Conservation (phyloP, 176 grass and related monocot species). For the Ampelocalamus luodianensis region DNA sequence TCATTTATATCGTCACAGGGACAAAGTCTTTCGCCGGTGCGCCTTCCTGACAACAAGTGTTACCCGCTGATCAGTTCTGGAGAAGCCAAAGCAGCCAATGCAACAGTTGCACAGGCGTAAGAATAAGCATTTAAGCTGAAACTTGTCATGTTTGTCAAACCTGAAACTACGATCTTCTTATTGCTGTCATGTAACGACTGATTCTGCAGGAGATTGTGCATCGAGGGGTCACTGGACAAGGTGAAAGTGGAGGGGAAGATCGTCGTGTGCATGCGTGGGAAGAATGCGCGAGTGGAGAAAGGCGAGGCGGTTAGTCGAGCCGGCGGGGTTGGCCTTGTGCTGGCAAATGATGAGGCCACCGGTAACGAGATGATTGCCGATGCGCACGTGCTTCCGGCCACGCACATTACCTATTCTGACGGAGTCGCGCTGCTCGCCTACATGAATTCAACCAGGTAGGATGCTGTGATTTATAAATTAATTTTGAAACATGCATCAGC, state of each 20-base stretch:
- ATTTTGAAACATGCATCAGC: accelerated
- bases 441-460: conserved; percentile 51
- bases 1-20: conserved; percentile 47
- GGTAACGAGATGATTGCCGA: conserved; percentile 93
- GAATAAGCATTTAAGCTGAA: neutral
- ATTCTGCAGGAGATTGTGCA: conserved; percentile 60
- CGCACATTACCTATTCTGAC: conserved; percentile 72
- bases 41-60: conserved; percentile 49
- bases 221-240: conserved; percentile 55
- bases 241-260: conserved; percentile 72
- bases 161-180: neutral
- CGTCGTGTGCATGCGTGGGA: conserved; percentile 75
- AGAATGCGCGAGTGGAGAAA: conserved; percentile 77
- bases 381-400: conserved; percentile 90
- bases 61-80: conserved; percentile 69
- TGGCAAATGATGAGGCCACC: conserved; percentile 64
- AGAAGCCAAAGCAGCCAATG: conserved; percentile 53
- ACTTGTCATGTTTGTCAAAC: neutral
- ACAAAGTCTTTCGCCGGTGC: conserved; percentile 65
- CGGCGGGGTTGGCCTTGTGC: conserved; percentile 65
- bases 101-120: conserved; percentile 58
- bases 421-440: conserved; percentile 45
- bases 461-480: accelerated
- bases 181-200: neutral
- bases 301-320: conserved; percentile 60